Evolutionary conservation across 1,284 basidiomycete genomes (phyloP).

Genomic region (Rhodotorula sp.): DNA sequence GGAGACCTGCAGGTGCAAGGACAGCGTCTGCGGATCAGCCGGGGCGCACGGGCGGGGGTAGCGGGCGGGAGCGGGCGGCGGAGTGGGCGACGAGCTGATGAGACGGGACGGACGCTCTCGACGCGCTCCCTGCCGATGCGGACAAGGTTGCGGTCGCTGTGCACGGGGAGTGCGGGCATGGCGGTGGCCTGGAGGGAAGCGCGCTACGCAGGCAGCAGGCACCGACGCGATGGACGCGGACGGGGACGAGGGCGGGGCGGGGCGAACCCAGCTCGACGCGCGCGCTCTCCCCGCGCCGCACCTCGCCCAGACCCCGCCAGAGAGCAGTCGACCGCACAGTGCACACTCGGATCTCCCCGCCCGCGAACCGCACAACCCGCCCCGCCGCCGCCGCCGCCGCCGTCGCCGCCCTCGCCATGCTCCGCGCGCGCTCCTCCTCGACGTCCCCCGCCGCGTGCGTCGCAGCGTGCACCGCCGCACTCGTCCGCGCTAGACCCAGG

Average conservation of each 20-base stretch:
- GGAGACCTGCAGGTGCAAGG: slow-evolving; percentile 61
- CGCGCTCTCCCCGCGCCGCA: no score
- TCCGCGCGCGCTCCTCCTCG: slow-evolving; percentile 1
- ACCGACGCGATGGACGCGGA: not conserved
- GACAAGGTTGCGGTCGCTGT: slow-evolving; percentile 30
- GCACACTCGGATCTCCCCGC: no score
- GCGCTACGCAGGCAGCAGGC: not conserved
- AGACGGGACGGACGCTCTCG: slow-evolving; percentile 33
- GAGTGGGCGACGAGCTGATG: no score
- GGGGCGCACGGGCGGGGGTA: no score
- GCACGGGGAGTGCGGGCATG: slow-evolving; percentile 9
- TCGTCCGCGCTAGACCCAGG: not conserved
- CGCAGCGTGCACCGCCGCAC: not conserved
- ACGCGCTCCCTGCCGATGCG: slow-evolving; percentile 41
- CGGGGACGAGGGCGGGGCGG: not conserved
- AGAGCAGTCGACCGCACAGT: no score
- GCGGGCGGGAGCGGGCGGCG: not conserved
- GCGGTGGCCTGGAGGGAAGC: not conserved
- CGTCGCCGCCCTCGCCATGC: not conserved
- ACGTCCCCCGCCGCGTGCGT: not conserved
- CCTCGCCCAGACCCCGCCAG: not conserved
- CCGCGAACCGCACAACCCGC: no score
- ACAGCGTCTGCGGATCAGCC: not conserved
- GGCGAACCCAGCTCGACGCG: not conserved
- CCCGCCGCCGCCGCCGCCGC: no score